Evolutionary conservation across 768 basidiomycete genomes (phyloP), one percentile per base, ranked within the genome.

Genomic region (Cyathus striatus): DNA sequence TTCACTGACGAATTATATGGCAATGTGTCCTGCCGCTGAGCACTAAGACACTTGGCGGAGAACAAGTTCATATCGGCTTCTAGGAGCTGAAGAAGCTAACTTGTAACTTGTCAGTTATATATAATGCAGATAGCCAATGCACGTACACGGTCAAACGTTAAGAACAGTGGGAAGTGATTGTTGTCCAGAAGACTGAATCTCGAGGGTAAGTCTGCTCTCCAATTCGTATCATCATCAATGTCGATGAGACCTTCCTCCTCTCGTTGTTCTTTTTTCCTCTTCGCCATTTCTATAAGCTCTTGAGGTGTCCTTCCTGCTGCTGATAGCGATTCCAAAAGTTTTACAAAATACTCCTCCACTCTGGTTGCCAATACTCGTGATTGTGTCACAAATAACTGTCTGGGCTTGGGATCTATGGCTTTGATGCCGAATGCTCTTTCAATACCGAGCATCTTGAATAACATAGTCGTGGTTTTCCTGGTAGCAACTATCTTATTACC

Each of bases 401-500:
- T 71, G 3, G 81, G 79, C 51, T 73, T 78, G 1, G 61, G 54
- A 27, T 66, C 56, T 2, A 57, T 47, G 14, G 56, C 62, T 18
- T 62, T 57, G 20, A 65, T 46, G 27, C 73, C 58, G 61, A 72
- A 81, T 2, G 75, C 67, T n/a, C 73, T 62, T 49, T 87, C 80
- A 5, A 85, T 76, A 1, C 75, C 72, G 2, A 86, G 66, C 74
- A 88, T 86, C 56, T 84, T 86, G 65, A 81, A 83, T 1, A 88
- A 63, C 73, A 88, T 85, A 0, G 83, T 81, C 0, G 86, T 87
- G 0, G 83, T 87, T 69, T 86, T 86, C 1, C 85, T 85, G 49
- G 12, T 39, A 37, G n/a, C 33, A 16, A 49, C n/a, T n/a, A n/a
- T n/a, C n/a, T n/a, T n/a, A n/a, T 20, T 5, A 18, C 39, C 10